Percentiles rank a stretch among this genome's conserved stretches.
Conservation (phyloP, 2,329 filamentous ascomycete genomes). For the Pseudogymnoascus sp. region DNA sequence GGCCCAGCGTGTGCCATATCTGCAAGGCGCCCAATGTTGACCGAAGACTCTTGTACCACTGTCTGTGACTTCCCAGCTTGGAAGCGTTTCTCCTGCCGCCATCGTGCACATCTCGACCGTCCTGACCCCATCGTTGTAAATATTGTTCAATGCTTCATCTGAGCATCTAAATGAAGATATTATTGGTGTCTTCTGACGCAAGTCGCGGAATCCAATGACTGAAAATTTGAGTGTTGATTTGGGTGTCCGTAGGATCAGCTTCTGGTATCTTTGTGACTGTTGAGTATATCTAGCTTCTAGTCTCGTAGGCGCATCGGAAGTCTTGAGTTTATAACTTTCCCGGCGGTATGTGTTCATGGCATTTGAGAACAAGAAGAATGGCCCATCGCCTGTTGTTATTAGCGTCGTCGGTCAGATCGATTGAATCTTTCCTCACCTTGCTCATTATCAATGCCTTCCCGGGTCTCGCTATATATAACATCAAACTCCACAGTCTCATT, state of each 20-base stretch:
- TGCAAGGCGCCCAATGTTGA: conserved; percentile 21
- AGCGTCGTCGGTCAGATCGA: neutral
- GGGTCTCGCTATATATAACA: conserved; percentile 21
- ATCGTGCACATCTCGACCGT: conserved; percentile 21
- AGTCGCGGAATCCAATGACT: conserved; percentile 15
- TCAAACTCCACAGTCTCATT: conserved; percentile 16
- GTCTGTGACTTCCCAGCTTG: conserved; percentile 20
- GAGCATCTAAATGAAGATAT: conserved; percentile 19
- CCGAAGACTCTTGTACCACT: conserved; percentile 17
- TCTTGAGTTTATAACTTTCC: conserved; percentile 12
- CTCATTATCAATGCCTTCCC: conserved; percentile 15
- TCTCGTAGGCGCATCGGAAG: conserved; percentile 11
- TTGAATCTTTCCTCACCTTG: conserved; percentile 12
- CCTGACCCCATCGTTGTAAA: conserved; percentile 20
- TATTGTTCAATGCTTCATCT: conserved; percentile 18
- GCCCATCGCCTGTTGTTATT: conserved; percentile 18
- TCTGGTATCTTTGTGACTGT: conserved; percentile 21
- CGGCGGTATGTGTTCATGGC: conserved; percentile 23
- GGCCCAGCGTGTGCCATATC: conserved; percentile 19
- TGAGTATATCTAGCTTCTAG: conserved; percentile 17
- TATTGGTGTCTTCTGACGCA: conserved; percentile 14
- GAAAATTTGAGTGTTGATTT: conserved; percentile 18
- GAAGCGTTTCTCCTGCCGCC: conserved; percentile 18
- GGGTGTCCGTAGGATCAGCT: conserved; percentile 17
- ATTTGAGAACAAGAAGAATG: conserved; percentile 23